Conservation (phyloP, 768 basidiomycete species). For the Russula lepida region DNA sequence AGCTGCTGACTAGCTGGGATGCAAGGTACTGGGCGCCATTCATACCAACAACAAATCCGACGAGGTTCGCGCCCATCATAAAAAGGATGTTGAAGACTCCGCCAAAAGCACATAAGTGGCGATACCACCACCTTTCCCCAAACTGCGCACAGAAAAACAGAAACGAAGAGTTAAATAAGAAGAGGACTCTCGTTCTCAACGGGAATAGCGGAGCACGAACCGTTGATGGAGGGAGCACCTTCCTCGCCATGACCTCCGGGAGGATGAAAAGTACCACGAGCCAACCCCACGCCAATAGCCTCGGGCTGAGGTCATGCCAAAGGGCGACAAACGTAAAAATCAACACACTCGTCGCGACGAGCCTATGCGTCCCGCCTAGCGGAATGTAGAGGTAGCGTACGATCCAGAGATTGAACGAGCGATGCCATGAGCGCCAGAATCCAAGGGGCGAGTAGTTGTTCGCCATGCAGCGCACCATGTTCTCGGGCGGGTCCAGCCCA, state of each 20-base stretch:
- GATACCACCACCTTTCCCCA: slow-evolving; percentile 63
- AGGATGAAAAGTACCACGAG: slow-evolving; percentile 83
- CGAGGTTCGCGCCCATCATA: slow-evolving; percentile 89
- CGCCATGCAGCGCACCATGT: slow-evolving; percentile 97
- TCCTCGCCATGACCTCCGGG: slow-evolving; percentile 66
- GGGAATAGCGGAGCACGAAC: slow-evolving; percentile 34
- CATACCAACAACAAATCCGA: slow-evolving; percentile 88
- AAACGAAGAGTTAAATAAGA: neutral
- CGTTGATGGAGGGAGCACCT: slow-evolving; percentile 52
- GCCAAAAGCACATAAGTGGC: slow-evolving; percentile 76
- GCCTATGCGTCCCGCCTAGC: slow-evolving; percentile 60
- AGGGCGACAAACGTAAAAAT: slow-evolving; percentile 95
- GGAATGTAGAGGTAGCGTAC: slow-evolving; percentile 91
- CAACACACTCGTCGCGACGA: slow-evolving; percentile 56
- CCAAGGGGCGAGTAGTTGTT: slow-evolving; percentile 92
- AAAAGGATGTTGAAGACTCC: slow-evolving; percentile 76
- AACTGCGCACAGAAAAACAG: slow-evolving; percentile 40
- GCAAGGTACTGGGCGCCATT: slow-evolving; percentile 71
- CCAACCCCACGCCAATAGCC: slow-evolving; percentile 94
- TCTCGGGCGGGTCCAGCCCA: slow-evolving; percentile 91
- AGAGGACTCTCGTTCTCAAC: neutral
- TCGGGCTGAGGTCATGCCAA: slow-evolving; percentile 92
- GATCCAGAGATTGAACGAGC: slow-evolving; percentile 94
- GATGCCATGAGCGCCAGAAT: slow-evolving; percentile 96
- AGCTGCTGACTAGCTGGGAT: slow-evolving; percentile 51